A percentile compares a stretch with the other conserved stretches of the same genome.
Evolutionary conservation across 106 monocot species (phyloP).

Genomic region (Platanthera guangdongensis): DNA sequence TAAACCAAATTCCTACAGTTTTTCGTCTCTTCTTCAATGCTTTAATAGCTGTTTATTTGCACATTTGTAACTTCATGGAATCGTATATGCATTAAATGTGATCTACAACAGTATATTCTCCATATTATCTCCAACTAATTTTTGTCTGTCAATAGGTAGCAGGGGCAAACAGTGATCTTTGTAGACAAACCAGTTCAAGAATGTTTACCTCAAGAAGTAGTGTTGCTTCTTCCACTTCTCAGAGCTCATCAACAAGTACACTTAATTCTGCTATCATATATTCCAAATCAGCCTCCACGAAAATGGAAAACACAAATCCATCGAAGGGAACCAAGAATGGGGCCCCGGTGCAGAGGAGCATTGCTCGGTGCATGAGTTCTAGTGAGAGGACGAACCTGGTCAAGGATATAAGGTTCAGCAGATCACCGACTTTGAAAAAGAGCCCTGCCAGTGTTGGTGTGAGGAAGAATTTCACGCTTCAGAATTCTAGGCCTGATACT

Average conservation of each 20-base stretch:
- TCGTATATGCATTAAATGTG: neutral
- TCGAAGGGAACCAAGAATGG: conserved; percentile 10
- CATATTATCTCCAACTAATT: neutral
- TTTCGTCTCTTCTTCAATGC: too few relatives aligned
- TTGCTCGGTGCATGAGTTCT: conserved; percentile 41
- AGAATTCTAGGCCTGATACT: conserved; percentile 7
- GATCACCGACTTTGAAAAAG: conserved; percentile 25
- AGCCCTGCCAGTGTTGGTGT: conserved; percentile 4
- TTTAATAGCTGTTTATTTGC: neutral
- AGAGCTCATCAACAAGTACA: conserved; percentile 10
- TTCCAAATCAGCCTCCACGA: conserved; percentile 14
- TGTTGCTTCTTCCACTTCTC: conserved; percentile 26
- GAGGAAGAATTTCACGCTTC: conserved; percentile 7
- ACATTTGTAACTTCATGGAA: neutral
- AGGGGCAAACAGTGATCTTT: neutral
- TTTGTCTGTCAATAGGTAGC: neutral
- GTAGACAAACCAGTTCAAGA: conserved; percentile 4
- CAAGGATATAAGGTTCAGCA: conserved; percentile 28
- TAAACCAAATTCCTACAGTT: too few relatives aligned
- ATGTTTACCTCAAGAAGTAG: conserved; percentile 21
- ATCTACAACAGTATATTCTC: neutral
- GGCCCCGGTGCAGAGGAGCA: conserved; percentile 11
- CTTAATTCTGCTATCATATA: conserved; percentile 18
- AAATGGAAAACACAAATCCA: conserved; percentile 39
- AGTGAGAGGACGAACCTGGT: conserved; percentile 16